Evolutionary conservation across 345 rosid species (phyloP).

Genomic region (Conringia planisiliqua): DNA sequence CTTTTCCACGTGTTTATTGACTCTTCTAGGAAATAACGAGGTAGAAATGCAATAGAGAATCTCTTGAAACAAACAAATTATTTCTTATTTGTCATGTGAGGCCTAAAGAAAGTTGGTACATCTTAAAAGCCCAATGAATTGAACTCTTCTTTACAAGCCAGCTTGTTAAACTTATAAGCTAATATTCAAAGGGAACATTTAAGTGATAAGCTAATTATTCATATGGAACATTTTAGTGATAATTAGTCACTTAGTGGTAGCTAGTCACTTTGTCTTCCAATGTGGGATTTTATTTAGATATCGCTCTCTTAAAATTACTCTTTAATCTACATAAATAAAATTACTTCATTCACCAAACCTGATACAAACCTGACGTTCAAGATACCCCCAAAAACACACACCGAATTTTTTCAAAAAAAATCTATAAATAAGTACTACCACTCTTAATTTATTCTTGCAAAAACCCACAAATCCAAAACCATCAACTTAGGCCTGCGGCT

Average conservation of each 20-base stretch:
- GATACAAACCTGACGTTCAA: slow-evolving; percentile 2
- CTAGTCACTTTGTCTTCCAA: neutral
- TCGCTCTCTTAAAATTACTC: neutral
- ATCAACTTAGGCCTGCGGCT: slow-evolving; percentile 18
- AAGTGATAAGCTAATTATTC: neutral
- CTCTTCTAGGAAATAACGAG: neutral
- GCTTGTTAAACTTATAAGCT: neutral
- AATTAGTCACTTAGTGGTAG: neutral
- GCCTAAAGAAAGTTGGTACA: no score
- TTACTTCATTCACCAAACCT: neutral
- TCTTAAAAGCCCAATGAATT: no score
- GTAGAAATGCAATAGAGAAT: neutral
- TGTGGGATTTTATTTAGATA: neutral
- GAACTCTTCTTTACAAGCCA: no score
- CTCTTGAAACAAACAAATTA: neutral
- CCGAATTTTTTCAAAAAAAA: no score
- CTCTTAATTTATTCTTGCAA: slow-evolving; percentile 17
- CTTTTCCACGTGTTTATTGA: slow-evolving; percentile 4
- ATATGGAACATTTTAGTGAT: neutral
- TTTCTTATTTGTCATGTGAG: no score
- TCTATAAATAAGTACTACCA: neutral
- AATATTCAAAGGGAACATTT: no score
- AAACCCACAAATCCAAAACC: neutral
- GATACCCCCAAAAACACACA: neutral
- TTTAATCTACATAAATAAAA: neutral